phyloP scores from a whole-genome alignment of 345 rosid genomes.

The Salix viminalis region DNA sequence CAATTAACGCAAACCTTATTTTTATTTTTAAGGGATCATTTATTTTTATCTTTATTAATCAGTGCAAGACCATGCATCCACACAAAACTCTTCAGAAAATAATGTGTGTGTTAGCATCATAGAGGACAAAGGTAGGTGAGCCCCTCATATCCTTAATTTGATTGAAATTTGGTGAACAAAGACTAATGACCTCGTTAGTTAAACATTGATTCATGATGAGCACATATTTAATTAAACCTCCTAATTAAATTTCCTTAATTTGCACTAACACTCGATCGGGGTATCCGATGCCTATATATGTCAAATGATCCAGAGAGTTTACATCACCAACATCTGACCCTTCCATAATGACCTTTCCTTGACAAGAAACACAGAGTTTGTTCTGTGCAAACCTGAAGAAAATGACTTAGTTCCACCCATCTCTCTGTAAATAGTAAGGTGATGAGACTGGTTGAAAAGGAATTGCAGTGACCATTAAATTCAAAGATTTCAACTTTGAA shows the following conservation, averaged over 20 bases:
- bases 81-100: background rate
- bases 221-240: background rate
- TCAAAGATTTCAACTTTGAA: background rate
- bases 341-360: slow-evolving; percentile 20
- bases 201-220: background rate
- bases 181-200: background rate
- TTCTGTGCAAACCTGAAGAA: slow-evolving; percentile 8
- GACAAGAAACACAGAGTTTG: slow-evolving; percentile 12
- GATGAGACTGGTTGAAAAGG: background rate
- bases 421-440: background rate
- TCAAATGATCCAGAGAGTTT: background rate
- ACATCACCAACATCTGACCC: slow-evolving; percentile 4
- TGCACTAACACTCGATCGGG: background rate
- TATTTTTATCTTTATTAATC: no score
- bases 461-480: background rate
- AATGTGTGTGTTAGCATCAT: background rate
- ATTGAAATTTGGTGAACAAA: background rate
- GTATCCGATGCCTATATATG: background rate
- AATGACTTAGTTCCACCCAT: background rate
- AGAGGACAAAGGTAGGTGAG: background rate
- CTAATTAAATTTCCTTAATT: background rate
- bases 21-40: background rate
- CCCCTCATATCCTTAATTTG: background rate
- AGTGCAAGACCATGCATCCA: background rate
- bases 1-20: background rate